Conservation (phyloP, 257 asterid genomes). For the Asclepias syriaca region DNA sequence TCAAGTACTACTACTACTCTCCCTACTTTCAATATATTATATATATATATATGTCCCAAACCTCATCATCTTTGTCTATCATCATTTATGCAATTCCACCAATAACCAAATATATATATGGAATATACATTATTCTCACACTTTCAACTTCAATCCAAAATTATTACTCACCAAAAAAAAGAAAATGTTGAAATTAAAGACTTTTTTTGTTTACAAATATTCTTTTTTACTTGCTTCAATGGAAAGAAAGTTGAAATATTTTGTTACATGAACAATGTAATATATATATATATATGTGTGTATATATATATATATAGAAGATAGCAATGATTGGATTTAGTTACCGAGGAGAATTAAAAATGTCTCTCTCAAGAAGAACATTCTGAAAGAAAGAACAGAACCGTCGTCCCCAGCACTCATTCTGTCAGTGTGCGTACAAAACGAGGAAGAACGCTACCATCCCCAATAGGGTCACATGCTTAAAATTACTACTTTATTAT, state of each 20-base stretch:
- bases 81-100: background rate
- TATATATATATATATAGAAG: background rate
- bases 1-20: background rate
- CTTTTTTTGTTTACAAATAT: no score
- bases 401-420: background rate
- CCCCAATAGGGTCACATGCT: conserved; percentile 19
- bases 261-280: no score
- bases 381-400: conserved; percentile 1
- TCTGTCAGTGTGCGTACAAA: background rate
- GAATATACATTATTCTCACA: no score
- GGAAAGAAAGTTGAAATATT: no score
- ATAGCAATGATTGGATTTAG: background rate
- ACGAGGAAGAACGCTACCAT: conserved; percentile 12
- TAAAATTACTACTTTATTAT: background rate
- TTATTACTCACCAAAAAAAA: no score
- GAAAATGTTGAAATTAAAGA: no score
- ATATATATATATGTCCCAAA: background rate
- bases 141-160: no score
- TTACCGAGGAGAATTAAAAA: background rate
- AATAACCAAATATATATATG: no score
- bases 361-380: background rate
- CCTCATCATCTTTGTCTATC: background rate
- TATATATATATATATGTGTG: no score
- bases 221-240: no score
- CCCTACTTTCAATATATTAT: background rate